These are phyloP conservation scores for Fusarium sp. DNA, from an alignment of 2,329 filamentous ascomycete species.

Conservation along the genomic window DNA sequence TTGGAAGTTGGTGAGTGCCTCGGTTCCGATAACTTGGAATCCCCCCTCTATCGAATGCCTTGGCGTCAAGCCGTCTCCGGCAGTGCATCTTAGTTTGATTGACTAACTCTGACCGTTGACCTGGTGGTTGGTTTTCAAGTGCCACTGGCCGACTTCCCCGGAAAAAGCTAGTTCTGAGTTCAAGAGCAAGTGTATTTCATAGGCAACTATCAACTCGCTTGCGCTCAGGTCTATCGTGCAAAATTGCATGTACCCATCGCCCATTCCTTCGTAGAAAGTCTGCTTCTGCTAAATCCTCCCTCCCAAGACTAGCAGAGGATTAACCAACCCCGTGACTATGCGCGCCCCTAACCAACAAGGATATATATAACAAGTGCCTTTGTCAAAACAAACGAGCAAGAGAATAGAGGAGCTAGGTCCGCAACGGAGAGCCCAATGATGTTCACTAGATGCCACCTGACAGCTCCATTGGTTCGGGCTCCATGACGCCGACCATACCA, in stretches of 20 bases:
- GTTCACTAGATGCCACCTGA: constrained; percentile 36
- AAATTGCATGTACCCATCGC: constrained; percentile 9
- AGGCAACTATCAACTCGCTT: constrained; percentile 14
- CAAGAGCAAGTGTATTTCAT: constrained; percentile 22
- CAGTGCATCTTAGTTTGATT: not conserved
- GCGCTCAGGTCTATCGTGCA: constrained; percentile 17
- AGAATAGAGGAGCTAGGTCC: not conserved
- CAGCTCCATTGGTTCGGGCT: constrained; percentile 46
- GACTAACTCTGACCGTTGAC: not conserved
- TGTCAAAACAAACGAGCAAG: constrained; percentile 11
- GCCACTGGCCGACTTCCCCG: not conserved
- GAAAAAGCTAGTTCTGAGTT: not conserved
- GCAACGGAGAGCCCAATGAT: constrained; percentile 12
- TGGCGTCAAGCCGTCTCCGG: constrained; percentile 12
- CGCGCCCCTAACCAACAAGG: constrained; percentile 14
- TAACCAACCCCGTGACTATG: constrained; percentile 11
- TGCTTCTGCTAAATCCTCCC: not conserved
- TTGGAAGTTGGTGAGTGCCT: not conserved
- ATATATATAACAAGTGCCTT: constrained; percentile 24
- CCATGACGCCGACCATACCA: constrained; percentile 45
- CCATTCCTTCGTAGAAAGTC: constrained; percentile 12
- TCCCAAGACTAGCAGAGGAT: constrained; percentile 3
- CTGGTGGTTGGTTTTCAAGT: not conserved
- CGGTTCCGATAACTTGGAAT: constrained; percentile 19
- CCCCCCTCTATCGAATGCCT: not conserved